Evolutionary conservation across 2,329 filamentous ascomycete species (phyloP).

Genomic region (Huntiella savannae): DNA sequence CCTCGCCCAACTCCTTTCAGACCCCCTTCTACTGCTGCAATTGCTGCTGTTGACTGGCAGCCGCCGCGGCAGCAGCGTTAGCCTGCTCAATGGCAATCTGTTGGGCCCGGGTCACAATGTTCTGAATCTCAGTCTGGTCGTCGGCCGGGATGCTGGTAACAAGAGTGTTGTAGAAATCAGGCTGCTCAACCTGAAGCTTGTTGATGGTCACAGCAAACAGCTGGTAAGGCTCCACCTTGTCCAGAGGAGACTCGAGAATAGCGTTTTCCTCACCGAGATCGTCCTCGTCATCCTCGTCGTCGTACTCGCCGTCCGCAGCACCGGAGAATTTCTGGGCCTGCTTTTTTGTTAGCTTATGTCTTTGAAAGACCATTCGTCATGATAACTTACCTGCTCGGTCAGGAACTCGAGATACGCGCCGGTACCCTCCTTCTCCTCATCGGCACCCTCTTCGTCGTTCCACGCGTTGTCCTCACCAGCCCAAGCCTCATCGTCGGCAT

Average conservation of each 20-base stretch:
- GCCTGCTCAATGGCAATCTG: slow-evolving; percentile 22
- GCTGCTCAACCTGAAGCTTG: slow-evolving; percentile 76
- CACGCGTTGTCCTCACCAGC: slow-evolving; percentile 68
- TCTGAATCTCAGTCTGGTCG: slow-evolving; percentile 65
- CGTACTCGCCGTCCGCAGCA: slow-evolving; percentile 40
- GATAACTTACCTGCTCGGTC: slow-evolving; percentile 54
- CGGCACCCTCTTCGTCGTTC: slow-evolving; percentile 46
- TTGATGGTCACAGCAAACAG: slow-evolving; percentile 68
- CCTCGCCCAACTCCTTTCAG: background rate
- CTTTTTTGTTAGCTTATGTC: slow-evolving; percentile 9
- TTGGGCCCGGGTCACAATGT: slow-evolving; percentile 47
- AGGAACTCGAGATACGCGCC: slow-evolving; percentile 90
- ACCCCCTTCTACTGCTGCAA: background rate
- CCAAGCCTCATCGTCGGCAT: slow-evolving; percentile 62
- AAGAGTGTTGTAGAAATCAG: slow-evolving; percentile 67
- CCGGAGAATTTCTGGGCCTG: slow-evolving; percentile 64
- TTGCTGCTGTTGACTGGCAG: background rate
- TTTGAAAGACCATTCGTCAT: background rate
- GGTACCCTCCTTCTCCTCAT: slow-evolving; percentile 70
- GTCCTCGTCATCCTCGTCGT: slow-evolving; percentile 44
- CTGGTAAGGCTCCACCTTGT: slow-evolving; percentile 86
- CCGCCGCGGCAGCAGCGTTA: background rate
- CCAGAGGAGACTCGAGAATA: slow-evolving; percentile 79
- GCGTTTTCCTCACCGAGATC: slow-evolving; percentile 86
- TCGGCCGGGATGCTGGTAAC: slow-evolving; percentile 61